Evolutionary conservation across 306 rosid genomes (phyloP), one percentile per base, ranked within the genome.

Genomic region (Cucumis hystrix): DNA sequence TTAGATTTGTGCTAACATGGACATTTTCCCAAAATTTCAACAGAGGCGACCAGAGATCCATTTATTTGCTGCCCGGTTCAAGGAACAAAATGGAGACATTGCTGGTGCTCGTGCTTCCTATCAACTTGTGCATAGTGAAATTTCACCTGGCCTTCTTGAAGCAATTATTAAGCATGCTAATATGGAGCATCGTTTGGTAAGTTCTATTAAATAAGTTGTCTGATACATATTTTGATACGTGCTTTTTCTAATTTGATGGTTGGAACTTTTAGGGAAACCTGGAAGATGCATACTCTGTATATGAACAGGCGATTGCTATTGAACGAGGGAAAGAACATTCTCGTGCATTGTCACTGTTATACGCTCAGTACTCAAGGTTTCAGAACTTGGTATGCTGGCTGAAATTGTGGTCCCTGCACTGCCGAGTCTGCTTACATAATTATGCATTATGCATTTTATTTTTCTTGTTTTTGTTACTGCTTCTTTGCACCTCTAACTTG

Each of bases 41-140:
- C 92, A 96, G 99, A 88, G 99, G 65, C 97, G 89, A 64, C 96
- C 99, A 3, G 99, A 91, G 86, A 96, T 96, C 80, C 99, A 96
- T 82, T 86, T 96, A 57, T 96, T 96, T 79, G 85, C 94, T 82
- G 96, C 97, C 59, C 93, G 96, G 83, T 88, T 91, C 85, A 96
- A 88, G 89, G 99, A 96, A 86, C 94, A 96, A 82, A 86, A 81
- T 59, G 97, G 83, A 80, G 98, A 96, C 86, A 83, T 89, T 80
- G 83, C 80, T 71, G 97, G 97, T 84, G 96, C 99, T 76, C 92
- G 91, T 78, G 97, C 90, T 51, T 92, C 98, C 4, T 96, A 96
- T 87, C 92, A 96, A 80, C 96, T 92, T 78, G 96, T 96, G 76
- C 92, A 96, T 75, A 75, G 89, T 77, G 99, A 96, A 89, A 92